These are phyloP conservation scores for Blakeslea trispora DNA, from an alignment of 371 early-diverging fungal species.

Conservation along the genomic window DNA sequence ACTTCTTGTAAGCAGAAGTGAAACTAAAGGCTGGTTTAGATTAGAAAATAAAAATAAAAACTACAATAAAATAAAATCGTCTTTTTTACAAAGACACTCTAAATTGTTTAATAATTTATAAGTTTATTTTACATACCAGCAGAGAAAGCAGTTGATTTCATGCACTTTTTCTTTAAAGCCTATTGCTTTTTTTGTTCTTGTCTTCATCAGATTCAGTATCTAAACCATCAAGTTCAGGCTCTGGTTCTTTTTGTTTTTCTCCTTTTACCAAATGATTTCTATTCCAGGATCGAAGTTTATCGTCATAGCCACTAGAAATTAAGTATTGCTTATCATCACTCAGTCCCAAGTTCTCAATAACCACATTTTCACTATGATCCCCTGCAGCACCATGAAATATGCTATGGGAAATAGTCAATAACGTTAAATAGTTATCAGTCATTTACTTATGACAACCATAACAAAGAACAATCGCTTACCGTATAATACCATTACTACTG, in stretches of 20 bases:
- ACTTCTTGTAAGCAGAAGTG: too few species aligned
- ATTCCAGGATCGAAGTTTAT: slow-evolving; percentile 85
- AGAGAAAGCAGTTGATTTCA: slow-evolving; percentile 22
- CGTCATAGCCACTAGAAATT: slow-evolving; percentile 84
- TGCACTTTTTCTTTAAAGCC: slow-evolving; percentile 18
- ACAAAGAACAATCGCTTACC: neutral
- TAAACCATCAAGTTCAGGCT: slow-evolving; percentile 28
- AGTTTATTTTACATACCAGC: slow-evolving; percentile 30
- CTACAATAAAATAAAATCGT: too few species aligned
- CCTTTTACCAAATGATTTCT: slow-evolving; percentile 53
- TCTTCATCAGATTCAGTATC: slow-evolving; percentile 29
- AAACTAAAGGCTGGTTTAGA: too few species aligned
- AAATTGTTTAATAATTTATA: too few species aligned
- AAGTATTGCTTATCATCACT: slow-evolving; percentile 69
- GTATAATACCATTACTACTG: slow-evolving; percentile 73
- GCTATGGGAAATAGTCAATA: slow-evolving; percentile 85
- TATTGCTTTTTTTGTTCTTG: slow-evolving; percentile 26
- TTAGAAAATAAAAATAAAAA: too few species aligned
- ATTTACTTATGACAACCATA: neutral
- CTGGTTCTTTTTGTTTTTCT: slow-evolving; percentile 9
- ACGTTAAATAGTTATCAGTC: slow-evolving; percentile 29
- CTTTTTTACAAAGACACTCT: too few species aligned
- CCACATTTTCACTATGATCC: slow-evolving; percentile 83
- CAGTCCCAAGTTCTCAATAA: slow-evolving; percentile 76
- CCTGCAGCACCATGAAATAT: slow-evolving; percentile 82